These are phyloP conservation scores for Nakataea oryzae DNA, from an alignment of 2,329 filamentous ascomycete species.

Conservation along the genomic window DNA sequence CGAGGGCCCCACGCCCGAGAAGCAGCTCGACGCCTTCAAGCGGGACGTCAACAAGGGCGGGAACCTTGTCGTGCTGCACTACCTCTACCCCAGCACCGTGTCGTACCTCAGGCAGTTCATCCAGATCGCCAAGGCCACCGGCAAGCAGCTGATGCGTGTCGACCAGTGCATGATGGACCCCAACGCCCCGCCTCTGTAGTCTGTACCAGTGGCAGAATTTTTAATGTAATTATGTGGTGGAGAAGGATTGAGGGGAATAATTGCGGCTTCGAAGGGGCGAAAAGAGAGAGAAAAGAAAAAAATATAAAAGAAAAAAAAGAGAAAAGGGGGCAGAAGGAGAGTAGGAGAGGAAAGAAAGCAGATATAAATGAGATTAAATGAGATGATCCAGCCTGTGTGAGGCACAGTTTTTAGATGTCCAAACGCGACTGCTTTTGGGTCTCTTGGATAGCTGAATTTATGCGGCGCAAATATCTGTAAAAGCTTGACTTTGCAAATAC, in stretches of 20 bases:
- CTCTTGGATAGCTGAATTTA: too few relatives aligned
- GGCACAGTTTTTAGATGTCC: too few relatives aligned
- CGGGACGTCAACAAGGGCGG: constrained; percentile 52
- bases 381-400: background rate
- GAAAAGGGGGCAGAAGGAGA: too few relatives aligned
- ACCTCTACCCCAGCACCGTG: constrained; percentile 54
- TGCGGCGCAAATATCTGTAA: too few relatives aligned
- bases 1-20: constrained; percentile 48
- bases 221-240: background rate
- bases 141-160: constrained; percentile 37
- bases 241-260: background rate
- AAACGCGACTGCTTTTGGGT: too few relatives aligned
- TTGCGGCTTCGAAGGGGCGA: too few relatives aligned
- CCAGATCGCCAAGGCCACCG: constrained; percentile 49
- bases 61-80: constrained; percentile 58
- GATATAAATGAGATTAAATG: background rate
- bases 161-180: constrained; percentile 25
- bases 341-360: too few relatives aligned
- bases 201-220: background rate
- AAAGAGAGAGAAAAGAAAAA: too few relatives aligned
- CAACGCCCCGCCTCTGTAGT: constrained; percentile 18
- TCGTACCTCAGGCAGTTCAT: constrained; percentile 55
- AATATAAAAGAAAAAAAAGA: too few relatives aligned
- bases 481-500: too few relatives aligned
- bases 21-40: constrained; percentile 56